These are phyloP conservation scores for Friedmanniomyces simplex DNA, from an alignment of 495 filamentous ascomycete genomes.

Conservation along the genomic window DNA sequence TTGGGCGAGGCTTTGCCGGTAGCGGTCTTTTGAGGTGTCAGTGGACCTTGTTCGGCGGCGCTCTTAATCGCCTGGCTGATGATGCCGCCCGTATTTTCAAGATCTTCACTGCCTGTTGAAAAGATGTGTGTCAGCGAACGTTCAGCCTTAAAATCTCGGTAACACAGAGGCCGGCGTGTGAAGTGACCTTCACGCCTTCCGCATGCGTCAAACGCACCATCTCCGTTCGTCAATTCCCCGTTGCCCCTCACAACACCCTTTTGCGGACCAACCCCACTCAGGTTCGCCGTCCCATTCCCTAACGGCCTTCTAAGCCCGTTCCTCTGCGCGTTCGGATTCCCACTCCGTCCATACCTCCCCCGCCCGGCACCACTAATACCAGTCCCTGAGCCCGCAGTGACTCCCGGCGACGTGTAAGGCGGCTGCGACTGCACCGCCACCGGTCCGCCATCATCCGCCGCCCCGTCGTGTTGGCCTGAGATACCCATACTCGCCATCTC, in stretches of 20 bases:
- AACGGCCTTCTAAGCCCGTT: slow-evolving; percentile 57
- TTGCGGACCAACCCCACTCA: background rate
- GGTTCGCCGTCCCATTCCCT: slow-evolving; percentile 25
- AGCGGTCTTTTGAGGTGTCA: slow-evolving; percentile 49
- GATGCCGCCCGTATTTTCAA: slow-evolving; percentile 45
- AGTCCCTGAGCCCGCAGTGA: slow-evolving; percentile 32
- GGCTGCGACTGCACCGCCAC: slow-evolving; percentile 32
- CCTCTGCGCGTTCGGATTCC: slow-evolving; percentile 22
- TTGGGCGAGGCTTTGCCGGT: slow-evolving; percentile 49
- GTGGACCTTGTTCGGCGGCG: slow-evolving; percentile 56
- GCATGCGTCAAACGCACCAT: background rate
- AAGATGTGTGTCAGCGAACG: too few relatives aligned
- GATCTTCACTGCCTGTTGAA: background rate
- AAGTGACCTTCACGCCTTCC: background rate
- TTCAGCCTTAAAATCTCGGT: too few relatives aligned
- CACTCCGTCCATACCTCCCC: slow-evolving; percentile 59
- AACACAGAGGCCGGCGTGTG: background rate
- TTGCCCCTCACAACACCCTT: background rate
- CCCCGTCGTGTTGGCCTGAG: slow-evolving; percentile 14
- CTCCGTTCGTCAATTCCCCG: slow-evolving; percentile 13
- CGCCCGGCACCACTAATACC: slow-evolving; percentile 68
- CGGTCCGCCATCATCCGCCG: slow-evolving; percentile 15
- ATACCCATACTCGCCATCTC: slow-evolving; percentile 55
- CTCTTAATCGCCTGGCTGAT: slow-evolving; percentile 86
- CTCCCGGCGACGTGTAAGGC: slow-evolving; percentile 43